Percentiles rank a stretch among this genome's conserved stretches.
These are phyloP conservation scores for Boletellus dicymbophilus DNA, from an alignment of 1,284 basidiomycete genomes.

Conservation along the genomic window DNA sequence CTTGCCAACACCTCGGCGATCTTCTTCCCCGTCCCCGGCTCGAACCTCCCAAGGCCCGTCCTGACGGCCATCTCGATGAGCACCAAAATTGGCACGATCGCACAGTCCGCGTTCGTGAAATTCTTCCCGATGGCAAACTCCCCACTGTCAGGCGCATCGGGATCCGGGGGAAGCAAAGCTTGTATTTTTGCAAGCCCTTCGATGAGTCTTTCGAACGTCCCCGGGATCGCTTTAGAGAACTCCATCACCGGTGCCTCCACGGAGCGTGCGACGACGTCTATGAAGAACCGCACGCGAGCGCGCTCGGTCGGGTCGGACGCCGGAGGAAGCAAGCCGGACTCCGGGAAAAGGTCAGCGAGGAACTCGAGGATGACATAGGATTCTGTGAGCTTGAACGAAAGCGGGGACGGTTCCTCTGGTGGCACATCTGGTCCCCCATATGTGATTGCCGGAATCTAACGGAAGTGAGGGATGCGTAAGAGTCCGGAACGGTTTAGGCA, in stretches of 20 bases:
- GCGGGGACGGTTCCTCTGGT: constrained; percentile 56
- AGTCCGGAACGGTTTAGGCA: background rate
- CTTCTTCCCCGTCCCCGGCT: background rate
- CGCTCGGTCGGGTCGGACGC: constrained; percentile 49
- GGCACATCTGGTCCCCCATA: constrained; percentile 55
- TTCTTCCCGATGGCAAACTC: background rate
- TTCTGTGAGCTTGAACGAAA: constrained; percentile 60
- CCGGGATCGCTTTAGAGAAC: background rate
- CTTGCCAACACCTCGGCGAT: background rate
- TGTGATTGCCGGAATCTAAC: constrained; percentile 53
- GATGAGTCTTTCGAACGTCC: constrained; percentile 1
- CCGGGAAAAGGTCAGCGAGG: constrained; percentile 55
- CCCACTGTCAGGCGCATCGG: background rate
- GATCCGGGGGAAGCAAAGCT: constrained; percentile 30
- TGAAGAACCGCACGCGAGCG: constrained; percentile 61
- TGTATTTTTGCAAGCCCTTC: constrained; percentile 34
- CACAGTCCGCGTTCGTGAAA: background rate
- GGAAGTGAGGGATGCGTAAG: background rate
- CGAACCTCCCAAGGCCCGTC: background rate
- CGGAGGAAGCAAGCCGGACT: constrained; percentile 46
- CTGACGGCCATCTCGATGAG: background rate
- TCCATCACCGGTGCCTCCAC: background rate
- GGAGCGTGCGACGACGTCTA: constrained; percentile 45
- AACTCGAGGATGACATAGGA: constrained; percentile 66
- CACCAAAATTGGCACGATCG: background rate